phyloP scores from a whole-genome alignment of 768 basidiomycete species.

The Calocybe cyanea region DNA sequence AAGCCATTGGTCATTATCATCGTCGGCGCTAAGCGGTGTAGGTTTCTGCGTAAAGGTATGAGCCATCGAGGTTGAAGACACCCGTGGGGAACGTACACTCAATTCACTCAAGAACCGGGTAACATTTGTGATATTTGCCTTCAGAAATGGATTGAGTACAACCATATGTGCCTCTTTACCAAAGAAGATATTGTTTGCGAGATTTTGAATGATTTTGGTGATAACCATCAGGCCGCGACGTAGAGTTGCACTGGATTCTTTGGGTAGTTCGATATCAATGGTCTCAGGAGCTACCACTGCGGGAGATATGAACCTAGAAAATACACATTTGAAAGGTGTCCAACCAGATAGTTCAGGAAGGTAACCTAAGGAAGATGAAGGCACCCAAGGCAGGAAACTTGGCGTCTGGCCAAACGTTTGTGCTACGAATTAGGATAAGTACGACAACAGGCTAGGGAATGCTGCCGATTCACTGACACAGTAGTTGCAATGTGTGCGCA shows the following conservation, averaged over 20 bases:
- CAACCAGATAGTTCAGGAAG: constrained; percentile 1
- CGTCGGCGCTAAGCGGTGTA: constrained; percentile 37
- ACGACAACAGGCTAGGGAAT: neutral
- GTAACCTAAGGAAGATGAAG: constrained; percentile 83
- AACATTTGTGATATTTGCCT: constrained; percentile 65
- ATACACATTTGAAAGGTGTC: neutral
- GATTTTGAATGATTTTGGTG: constrained; percentile 88
- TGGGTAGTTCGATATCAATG: constrained; percentile 78
- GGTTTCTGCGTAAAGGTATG: constrained; percentile 28
- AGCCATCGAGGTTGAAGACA: neutral
- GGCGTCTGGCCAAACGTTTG: constrained; percentile 70
- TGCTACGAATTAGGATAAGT: constrained; percentile 27
- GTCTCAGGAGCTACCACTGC: constrained; percentile 83
- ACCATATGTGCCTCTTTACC: constrained; percentile 89
- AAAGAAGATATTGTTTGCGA: constrained; percentile 93
- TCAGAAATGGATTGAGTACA: constrained; percentile 70
- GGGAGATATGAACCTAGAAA: constrained; percentile 84
- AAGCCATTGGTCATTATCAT: constrained; percentile 69
- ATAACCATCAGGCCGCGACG: constrained; percentile 82
- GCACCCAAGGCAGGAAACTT: constrained; percentile 83
- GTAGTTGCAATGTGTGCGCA: constrained; percentile 75
- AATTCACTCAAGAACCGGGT: constrained; percentile 76
- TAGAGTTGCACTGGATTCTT: constrained; percentile 51
- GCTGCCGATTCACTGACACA: constrained; percentile 54
- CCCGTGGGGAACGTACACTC: constrained; percentile 42